phyloP scores from a whole-genome alignment of 306 rosid genomes.

The Senna tora region DNA sequence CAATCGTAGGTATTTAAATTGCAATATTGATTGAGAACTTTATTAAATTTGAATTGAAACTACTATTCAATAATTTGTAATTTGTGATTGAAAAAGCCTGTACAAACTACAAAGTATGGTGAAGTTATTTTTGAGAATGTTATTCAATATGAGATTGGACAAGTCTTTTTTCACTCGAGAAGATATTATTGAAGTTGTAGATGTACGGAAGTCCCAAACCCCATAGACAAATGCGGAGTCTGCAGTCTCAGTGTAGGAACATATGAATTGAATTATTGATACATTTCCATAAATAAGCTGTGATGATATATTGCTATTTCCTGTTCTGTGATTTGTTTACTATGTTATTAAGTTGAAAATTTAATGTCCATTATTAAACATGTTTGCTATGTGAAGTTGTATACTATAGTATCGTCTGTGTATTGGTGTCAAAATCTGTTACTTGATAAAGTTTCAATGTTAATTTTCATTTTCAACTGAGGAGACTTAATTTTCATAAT shows the following conservation, averaged over 20 bases:
- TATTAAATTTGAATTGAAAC: not conserved
- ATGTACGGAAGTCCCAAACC: not conserved
- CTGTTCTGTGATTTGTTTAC: not conserved
- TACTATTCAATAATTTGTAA: not conserved
- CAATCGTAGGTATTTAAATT: slow-evolving; percentile 11
- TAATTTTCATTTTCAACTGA: slow-evolving; percentile 9
- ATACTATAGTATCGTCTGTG: not conserved
- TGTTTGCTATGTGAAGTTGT: slow-evolving; percentile 28
- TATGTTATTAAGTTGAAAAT: slow-evolving; percentile 2
- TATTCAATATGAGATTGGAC: not conserved
- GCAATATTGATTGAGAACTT: not conserved
- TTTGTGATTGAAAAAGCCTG: not conserved
- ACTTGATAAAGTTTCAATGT: slow-evolving; percentile 8
- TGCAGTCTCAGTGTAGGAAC: slow-evolving; percentile 16
- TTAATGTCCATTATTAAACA: slow-evolving; percentile 19
- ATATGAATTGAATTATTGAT: slow-evolving; percentile 11
- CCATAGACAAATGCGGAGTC: not conserved
- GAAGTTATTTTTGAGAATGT: not conserved
- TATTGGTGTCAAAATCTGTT: slow-evolving; percentile 10
- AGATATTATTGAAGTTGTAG: slow-evolving; percentile 3
- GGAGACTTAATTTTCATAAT: slow-evolving; percentile 21
- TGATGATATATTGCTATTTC: slow-evolving; percentile 10
- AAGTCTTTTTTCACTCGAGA: too few relatives aligned
- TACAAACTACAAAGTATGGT: not conserved
- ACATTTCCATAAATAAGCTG: slow-evolving; percentile 9